Evolutionary conservation across 1,284 basidiomycete genomes (phyloP).

Genomic region (Schizophyllum commune): DNA sequence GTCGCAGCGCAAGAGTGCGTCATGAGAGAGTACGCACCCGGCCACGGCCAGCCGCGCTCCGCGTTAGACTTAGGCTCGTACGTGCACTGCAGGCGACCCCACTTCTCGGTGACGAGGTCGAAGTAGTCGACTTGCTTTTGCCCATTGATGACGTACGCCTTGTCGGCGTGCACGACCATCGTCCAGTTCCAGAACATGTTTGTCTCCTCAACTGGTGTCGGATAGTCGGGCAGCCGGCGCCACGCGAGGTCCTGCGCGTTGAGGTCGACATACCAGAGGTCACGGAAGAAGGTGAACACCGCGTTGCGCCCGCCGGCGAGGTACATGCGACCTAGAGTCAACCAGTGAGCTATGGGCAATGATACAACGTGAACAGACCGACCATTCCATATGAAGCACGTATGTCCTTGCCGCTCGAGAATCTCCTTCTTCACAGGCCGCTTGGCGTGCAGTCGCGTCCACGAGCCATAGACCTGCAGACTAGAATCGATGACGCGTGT

Average conservation of each 20-base stretch:
- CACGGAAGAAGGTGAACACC: constrained; percentile 11
- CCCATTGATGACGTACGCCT: constrained; percentile 14
- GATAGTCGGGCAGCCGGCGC: constrained; percentile 11
- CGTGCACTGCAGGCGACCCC: constrained; percentile 20
- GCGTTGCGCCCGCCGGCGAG: constrained; percentile 10
- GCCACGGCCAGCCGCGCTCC: constrained; percentile 22
- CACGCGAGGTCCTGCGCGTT: constrained; percentile 5
- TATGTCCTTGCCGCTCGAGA: constrained; percentile 2
- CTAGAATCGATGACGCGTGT: not conserved
- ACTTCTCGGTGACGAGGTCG: constrained; percentile 12
- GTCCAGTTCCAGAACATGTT: constrained; percentile 10
- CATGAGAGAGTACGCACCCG: not conserved
- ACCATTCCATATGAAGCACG: constrained; percentile 15
- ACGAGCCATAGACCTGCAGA: constrained; percentile 12
- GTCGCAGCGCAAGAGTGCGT: not conserved
- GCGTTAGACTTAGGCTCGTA: constrained; percentile 15
- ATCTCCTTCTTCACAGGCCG: not conserved
- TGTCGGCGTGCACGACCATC: constrained; percentile 8
- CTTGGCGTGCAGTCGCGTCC: constrained; percentile 8
- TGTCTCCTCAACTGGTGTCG: not conserved
- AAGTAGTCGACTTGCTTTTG: constrained; percentile 10
- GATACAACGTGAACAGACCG: not conserved
- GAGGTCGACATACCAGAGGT: constrained; percentile 14
- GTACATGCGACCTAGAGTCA: constrained; percentile 4
- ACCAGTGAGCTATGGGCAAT: not conserved